Evolutionary conservation across 176 grass and related monocot species (phyloP), one percentile per base, ranked within the genome.

Genomic region (Phragmites australis): DNA sequence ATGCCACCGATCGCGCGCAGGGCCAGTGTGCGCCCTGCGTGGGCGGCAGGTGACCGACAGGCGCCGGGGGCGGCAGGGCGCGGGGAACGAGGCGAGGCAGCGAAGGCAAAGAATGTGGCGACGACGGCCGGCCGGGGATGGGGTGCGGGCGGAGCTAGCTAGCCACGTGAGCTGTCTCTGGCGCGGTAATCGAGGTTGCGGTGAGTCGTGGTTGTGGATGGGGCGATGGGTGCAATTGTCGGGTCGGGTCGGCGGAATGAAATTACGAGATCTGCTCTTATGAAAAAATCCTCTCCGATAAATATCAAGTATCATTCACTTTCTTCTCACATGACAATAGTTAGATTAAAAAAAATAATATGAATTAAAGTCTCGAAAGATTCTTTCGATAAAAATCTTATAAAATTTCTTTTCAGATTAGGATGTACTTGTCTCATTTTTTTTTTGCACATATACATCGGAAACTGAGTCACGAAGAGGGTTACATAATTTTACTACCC

Each of bases 41-140:
- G 87, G 87, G 76, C 69, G 76, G 81, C 87, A 88, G 81, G 87
- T 84, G 87, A 75, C 75, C 81, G 87, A 84, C 87, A 80, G 51
- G 17, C 30, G 59, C 75, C 74, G 79, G 63, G 41, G 16, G 48
- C 19, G 47, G 39, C 68, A 39, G 57, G 27, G 74, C 80, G 66
- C 66, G 74, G 2, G 49, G 67, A 79, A 66, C 68, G 74, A 83
- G 81, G 65, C 52, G 47, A 17, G n/a, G 43, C 22, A 10, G 27
- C 19, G 46, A 21, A 19, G 32, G 37, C 60, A 59, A 31, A 10
- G 22, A 27, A 18, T 13, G 70, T 15, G 50, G 69, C 8, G 30
- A 23, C 37, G 85, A 72, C 53, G 70, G 70, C 29, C 42, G 30
- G 63, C 34, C 48, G 17, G 47, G 6, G 68, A 55, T 55, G 68